phyloP scores from a whole-genome alignment of 768 basidiomycete genomes.

The Tylopilus vinaceipallidus region DNA sequence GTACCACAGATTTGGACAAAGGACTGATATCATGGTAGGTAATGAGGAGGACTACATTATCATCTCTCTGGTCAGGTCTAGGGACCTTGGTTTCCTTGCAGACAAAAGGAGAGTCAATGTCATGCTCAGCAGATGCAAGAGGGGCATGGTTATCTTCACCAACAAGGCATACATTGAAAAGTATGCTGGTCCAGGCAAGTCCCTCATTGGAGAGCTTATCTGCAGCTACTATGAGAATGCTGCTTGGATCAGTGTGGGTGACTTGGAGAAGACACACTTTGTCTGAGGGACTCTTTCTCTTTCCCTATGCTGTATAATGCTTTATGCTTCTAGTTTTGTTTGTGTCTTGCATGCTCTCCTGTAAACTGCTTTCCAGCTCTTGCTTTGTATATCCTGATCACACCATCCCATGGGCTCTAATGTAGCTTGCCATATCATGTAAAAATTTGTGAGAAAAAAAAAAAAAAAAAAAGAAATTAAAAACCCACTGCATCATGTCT shows the following conservation, averaged over 20 bases:
- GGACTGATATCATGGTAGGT: slow-evolving; percentile 43
- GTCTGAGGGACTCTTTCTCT: slow-evolving; percentile 7
- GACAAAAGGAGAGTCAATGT: slow-evolving; percentile 77
- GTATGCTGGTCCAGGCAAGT: slow-evolving; percentile 45
- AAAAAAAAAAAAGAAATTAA: neutral
- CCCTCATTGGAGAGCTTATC: slow-evolving; percentile 43
- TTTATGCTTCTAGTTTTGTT: neutral
- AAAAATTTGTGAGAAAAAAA: slow-evolving; percentile 1
- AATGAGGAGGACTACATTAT: slow-evolving; percentile 82
- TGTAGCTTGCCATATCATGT: slow-evolving; percentile 11
- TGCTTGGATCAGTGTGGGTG: slow-evolving; percentile 37
- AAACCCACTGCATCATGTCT: slow-evolving; percentile 6
- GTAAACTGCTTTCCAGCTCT: slow-evolving; percentile 20
- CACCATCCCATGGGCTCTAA: neutral
- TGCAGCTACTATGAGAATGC: slow-evolving; percentile 27
- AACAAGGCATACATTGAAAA: slow-evolving; percentile 59
- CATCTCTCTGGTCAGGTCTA: slow-evolving; percentile 66
- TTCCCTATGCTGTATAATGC: neutral
- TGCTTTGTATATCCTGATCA: slow-evolving; percentile 8
- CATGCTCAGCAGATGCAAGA: slow-evolving; percentile 81
- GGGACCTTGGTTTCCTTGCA: slow-evolving; percentile 62
- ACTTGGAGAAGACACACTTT: slow-evolving; percentile 24
- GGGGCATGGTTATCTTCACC: slow-evolving; percentile 73
- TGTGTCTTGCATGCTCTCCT: slow-evolving; percentile 12
- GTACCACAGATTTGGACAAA: neutral